Base-by-base conservation (phyloP, 1,284 basidiomycete species). In the Leccinum fallax region DNA sequence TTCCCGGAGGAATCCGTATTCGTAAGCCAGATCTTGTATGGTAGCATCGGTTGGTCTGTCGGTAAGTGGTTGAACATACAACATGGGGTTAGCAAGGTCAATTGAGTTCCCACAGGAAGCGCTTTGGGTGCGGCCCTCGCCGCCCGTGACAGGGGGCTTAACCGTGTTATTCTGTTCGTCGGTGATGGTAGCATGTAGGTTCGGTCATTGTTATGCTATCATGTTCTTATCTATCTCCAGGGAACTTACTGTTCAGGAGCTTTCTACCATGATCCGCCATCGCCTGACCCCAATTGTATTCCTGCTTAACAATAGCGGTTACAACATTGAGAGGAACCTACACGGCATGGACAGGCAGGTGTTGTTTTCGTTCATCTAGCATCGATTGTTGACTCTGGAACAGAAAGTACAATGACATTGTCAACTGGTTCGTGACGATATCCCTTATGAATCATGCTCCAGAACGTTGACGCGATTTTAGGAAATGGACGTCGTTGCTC, bases 301-400 rank as follows among this genome's bases (percentile, higher is more conserved):
- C 74, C 81, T 98, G 15, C 80, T 97, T 61, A 95, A 95, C 81
- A 96, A 97, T 77, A 86, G 87, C 58, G 95, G 95, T 0, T 95
- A 95, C 75, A 89, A 89, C 51, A 95, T 97, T 64, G 95, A 97
- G 79, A 83, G 92, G 21, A 86, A 85, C 70, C 84, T 94, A 65
- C 88, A 93, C 72, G 92, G 89, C 21, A 81, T 81, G 69, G 66
- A 79, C 21, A 77, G 82, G 77, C 68, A 54, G 63, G 75, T 54
- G 40, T 19, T 10, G 1, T 28, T 53, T 30, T 46, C 15, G 28
- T 2, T 61, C 3, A 13, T 13, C 6, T 38, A 48, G 19, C 55
- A 76, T 78, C 48, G 67, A 70, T 28, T 61, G 66, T 57, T 81
- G 75, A 73, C 46, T 53, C 5, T 65, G n/a, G 1, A 10, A 70